Evolutionary conservation across 2,329 filamentous ascomycete genomes (phyloP).

Genomic region (Fusarium goolgardi): DNA sequence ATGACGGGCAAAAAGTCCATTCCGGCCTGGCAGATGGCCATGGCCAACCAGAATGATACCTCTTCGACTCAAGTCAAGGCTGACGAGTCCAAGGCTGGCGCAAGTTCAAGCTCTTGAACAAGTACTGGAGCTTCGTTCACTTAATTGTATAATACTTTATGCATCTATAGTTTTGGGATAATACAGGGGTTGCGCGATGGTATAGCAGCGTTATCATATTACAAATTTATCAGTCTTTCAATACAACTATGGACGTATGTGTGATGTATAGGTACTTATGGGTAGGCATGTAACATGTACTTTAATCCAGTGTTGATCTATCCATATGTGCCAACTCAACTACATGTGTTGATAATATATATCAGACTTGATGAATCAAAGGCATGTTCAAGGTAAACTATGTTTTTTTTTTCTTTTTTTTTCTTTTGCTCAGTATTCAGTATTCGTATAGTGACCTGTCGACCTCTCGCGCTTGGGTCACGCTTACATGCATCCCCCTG

Average conservation of each 20-base stretch:
- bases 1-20: constrained; percentile 72
- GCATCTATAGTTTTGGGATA: constrained; percentile 35
- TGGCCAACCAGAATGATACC: constrained; percentile 64
- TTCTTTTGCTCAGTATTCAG: constrained; percentile 5
- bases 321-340: background rate
- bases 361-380: background rate
- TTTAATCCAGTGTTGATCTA: background rate
- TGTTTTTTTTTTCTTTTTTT: background rate
- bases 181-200: constrained; percentile 24
- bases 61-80: constrained; percentile 46
- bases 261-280: background rate
- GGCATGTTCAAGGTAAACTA: background rate
- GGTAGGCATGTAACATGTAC: background rate
- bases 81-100: constrained; percentile 43
- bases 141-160: constrained; percentile 38
- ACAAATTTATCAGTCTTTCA: constrained; percentile 10
- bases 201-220: constrained; percentile 29
- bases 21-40: constrained; percentile 83
- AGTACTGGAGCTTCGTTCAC: constrained; percentile 7
- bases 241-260: background rate
- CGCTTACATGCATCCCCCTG: constrained; percentile 31
- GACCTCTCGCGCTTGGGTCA: constrained; percentile 1
- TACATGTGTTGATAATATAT: background rate
- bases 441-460: background rate
- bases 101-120: constrained; percentile 35